Base-by-base conservation (phyloP, 2,329 filamentous ascomycete genomes). In the Knoxdaviesia capensis region DNA sequence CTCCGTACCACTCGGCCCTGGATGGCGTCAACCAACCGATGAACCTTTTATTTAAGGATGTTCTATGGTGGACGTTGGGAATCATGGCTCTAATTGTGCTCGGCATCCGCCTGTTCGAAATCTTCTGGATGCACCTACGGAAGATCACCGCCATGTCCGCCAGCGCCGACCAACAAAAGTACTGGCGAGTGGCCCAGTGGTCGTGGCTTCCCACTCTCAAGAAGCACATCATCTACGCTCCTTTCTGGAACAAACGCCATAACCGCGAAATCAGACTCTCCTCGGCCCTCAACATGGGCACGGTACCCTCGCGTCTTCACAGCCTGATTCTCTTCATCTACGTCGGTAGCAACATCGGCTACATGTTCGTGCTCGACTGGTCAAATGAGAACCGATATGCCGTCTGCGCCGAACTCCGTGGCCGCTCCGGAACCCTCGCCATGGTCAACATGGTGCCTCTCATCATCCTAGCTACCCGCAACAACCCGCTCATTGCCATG, bases 401-500 rank as follows among this genome's bases (percentile, higher is more conserved):
- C 3, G 66, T 92, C 31, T 65, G 82, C 5, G 54, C 58, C 35
- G 64, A 74, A 44, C 56, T 80, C 41, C 66, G 79, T 48, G 81
- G 80, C 57, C 72, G 81, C 33, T 77, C 75, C 20, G 82, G 81
- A 48, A 66, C 77, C 39, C 64, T 88, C 46, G 61, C 80, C 6
- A 71, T 76, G 36, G 71, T 83, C 55, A 88, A 88, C 62, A 82
- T 87, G 80, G 61, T 76, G 39, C 81, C 82, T 1, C 63, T 87
- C 4, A 80, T 86, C 58, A 57, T 86, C 40, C 65, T 86, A 55
- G 78, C 80, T 39, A 76, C 77, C 36, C 69, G 81, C 50, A 87
- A 86, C 62, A 87, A 87, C 59, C 80, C 80, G 28, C 64, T 88
- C 48, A 84, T 87, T 53, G 65, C 65, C 46, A 63, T 80, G 48